phyloP scores from a whole-genome alignment of 2,329 filamentous ascomycete species.

The Parastagonospora avenae region DNA sequence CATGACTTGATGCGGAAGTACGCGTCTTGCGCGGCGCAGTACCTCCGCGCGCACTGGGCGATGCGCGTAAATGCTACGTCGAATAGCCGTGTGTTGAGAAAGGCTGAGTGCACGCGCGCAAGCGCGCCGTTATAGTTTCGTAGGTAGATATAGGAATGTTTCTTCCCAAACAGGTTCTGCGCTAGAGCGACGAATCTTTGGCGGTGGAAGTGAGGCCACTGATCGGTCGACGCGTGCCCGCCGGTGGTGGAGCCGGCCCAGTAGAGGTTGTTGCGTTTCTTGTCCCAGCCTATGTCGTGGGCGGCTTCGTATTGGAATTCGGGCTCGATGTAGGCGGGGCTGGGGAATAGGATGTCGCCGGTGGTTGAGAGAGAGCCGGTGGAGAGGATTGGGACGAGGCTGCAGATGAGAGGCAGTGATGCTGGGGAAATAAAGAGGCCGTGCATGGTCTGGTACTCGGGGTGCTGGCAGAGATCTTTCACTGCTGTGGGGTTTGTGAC shows the following conservation, averaged over 20 bases:
- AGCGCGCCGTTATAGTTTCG: too few species aligned
- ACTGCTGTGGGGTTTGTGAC: slow-evolving; percentile 3
- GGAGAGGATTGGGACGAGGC: slow-evolving; percentile 55
- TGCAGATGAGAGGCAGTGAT: slow-evolving; percentile 50
- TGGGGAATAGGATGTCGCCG: slow-evolving; percentile 57
- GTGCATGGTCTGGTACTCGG: slow-evolving; percentile 51
- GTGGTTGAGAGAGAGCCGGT: slow-evolving; percentile 54
- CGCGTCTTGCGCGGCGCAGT: too few species aligned
- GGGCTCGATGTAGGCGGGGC: slow-evolving; percentile 55
- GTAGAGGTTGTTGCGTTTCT: slow-evolving; percentile 59
- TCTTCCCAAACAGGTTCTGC: slow-evolving; percentile 13
- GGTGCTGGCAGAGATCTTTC: slow-evolving; percentile 15
- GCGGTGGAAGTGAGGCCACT: slow-evolving; percentile 55
- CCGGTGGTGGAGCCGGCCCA: slow-evolving; percentile 65
- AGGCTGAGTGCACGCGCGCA: too few species aligned
- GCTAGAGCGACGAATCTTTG: slow-evolving; percentile 52
- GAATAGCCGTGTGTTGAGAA: too few species aligned
- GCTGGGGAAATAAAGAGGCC: slow-evolving; percentile 54
- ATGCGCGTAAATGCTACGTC: too few species aligned
- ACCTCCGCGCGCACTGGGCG: too few species aligned
- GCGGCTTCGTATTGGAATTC: slow-evolving; percentile 50
- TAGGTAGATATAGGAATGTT: slow-evolving; percentile 6
- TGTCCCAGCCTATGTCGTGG: slow-evolving; percentile 54
- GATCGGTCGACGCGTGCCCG: slow-evolving; percentile 42
- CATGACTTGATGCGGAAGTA: too few species aligned